A percentile compares a stretch with the other conserved stretches of the same genome.
phyloP scores from a whole-genome alignment of 768 basidiomycete genomes.

The Mycena filopes region DNA sequence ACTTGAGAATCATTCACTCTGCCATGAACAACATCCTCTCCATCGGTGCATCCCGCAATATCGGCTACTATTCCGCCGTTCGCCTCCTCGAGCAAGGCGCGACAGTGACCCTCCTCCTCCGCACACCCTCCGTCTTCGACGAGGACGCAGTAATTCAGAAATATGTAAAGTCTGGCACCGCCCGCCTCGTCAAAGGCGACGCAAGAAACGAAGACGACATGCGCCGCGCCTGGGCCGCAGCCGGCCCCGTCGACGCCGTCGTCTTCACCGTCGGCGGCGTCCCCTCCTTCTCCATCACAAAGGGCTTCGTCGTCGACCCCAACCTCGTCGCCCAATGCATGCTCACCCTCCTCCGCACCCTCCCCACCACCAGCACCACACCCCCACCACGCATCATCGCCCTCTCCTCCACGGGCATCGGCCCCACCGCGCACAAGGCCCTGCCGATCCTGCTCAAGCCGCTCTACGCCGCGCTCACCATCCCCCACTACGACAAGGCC shows the following conservation, averaged over 20 bases:
- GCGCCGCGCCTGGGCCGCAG: conserved; percentile 43
- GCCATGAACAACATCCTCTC: conserved; percentile 40
- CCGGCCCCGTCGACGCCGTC: conserved; percentile 53
- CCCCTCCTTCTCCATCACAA: conserved; percentile 24
- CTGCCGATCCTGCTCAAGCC: conserved; percentile 62
- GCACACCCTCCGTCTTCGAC: conserved; percentile 54
- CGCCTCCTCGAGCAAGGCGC: conserved; percentile 51
- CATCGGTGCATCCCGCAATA: conserved; percentile 48
- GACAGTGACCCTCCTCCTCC: conserved; percentile 61
- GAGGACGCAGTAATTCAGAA: conserved; percentile 51
- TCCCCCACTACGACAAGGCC: conserved; percentile 71
- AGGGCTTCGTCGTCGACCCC: conserved; percentile 59
- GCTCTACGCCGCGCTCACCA: conserved; percentile 57
- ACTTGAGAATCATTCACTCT: too few relatives aligned
- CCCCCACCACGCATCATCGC: conserved; percentile 61
- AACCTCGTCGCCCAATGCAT: conserved; percentile 71
- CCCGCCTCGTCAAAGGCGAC: conserved; percentile 57
- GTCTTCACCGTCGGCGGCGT: conserved; percentile 53
- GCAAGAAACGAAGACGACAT: conserved; percentile 48
- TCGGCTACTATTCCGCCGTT: conserved; percentile 44
- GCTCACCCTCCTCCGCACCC: conserved; percentile 64
- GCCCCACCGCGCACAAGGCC: conserved; percentile 50
- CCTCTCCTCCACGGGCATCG: conserved; percentile 65
- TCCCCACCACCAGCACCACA: conserved; percentile 50
- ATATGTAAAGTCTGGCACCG: conserved; percentile 53